Evolutionary conservation across 805 yeast genomes (phyloP).

Genomic region (Ascoidea tarda): DNA sequence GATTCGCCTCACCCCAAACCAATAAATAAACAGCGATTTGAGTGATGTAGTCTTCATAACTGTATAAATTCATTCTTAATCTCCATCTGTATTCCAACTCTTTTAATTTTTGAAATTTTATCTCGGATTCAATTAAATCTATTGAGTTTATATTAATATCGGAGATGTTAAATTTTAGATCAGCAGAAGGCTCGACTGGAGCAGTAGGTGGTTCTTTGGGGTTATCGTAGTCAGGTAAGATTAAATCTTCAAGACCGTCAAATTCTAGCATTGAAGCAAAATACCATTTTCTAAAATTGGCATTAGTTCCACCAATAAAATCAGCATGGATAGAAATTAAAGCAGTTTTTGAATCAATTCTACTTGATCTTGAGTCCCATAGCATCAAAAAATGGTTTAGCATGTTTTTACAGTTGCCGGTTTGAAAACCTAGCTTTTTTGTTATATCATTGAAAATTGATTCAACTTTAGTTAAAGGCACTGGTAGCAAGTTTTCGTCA

Average conservation of each 20-base stretch:
- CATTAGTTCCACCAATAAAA: slow-evolving; percentile 80
- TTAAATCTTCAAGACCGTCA: slow-evolving; percentile 35
- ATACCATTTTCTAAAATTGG: slow-evolving; percentile 88
- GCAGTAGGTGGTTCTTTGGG: slow-evolving; percentile 31
- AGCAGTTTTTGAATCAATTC: slow-evolving; percentile 62
- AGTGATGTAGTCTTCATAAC: slow-evolving; percentile 38
- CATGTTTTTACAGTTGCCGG: slow-evolving; percentile 66
- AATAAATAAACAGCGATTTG: slow-evolving; percentile 60
- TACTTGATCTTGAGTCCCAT: slow-evolving; percentile 75
- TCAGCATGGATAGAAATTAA: slow-evolving; percentile 71
- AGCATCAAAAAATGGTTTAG: slow-evolving; percentile 67
- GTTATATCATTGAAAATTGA: slow-evolving; percentile 44
- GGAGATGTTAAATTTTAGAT: slow-evolving; percentile 16
- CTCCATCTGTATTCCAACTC: slow-evolving; percentile 39
- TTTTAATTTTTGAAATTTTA: slow-evolving; percentile 16
- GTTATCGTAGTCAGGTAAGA: not conserved
- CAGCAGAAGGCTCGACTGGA: slow-evolving; percentile 33
- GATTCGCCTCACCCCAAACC: slow-evolving; percentile 88
- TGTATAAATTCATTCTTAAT: slow-evolving; percentile 30
- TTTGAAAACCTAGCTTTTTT: slow-evolving; percentile 72
- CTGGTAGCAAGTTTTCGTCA: slow-evolving; percentile 25
- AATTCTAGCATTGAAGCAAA: slow-evolving; percentile 72
- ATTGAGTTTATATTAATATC: not conserved
- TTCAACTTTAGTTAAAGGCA: slow-evolving; percentile 50
- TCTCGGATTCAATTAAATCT: slow-evolving; percentile 7